These are phyloP conservation scores for Clarireedia hainanense DNA, from an alignment of 2,329 filamentous ascomycete species.

Conservation along the genomic window DNA sequence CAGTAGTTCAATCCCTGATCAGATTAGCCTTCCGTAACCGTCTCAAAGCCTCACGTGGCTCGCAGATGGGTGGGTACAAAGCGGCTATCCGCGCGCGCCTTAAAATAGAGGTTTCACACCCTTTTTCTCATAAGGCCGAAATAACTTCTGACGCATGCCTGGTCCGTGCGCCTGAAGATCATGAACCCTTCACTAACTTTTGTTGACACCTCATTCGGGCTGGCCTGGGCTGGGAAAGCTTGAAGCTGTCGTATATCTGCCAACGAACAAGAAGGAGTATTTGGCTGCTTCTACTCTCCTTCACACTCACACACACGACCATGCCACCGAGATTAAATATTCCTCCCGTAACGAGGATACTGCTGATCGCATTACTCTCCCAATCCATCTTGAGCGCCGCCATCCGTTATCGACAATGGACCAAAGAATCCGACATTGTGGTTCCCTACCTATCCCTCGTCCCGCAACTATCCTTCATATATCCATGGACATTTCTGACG, in stretches of 20 bases:
- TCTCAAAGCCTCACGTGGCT: not conserved
- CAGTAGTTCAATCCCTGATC: not conserved
- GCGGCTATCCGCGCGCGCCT: no score
- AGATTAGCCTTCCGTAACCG: not conserved
- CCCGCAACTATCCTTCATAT: constrained; percentile 73
- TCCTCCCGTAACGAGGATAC: constrained; percentile 78
- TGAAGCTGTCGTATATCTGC: not conserved
- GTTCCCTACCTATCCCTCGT: constrained; percentile 85
- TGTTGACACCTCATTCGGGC: not conserved
- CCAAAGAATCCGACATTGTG: constrained; percentile 52
- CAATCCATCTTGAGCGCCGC: constrained; percentile 78
- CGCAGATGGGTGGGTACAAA: no score
- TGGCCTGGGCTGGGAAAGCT: not conserved
- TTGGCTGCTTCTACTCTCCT: not conserved
- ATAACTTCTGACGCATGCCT: not conserved
- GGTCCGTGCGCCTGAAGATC: not conserved
- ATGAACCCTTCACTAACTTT: not conserved
- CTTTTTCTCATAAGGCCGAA: not conserved
- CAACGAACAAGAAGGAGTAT: constrained; percentile 12
- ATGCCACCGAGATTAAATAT: constrained; percentile 86
- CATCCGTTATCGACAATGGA: constrained; percentile 66
- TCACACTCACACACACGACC: constrained; percentile 10
- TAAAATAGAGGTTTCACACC: not conserved
- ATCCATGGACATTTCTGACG: constrained; percentile 87
- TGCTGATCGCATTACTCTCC: constrained; percentile 65